phyloP scores from a whole-genome alignment of 176 grass and related monocot species.

The Aegilops umbellulata region DNA sequence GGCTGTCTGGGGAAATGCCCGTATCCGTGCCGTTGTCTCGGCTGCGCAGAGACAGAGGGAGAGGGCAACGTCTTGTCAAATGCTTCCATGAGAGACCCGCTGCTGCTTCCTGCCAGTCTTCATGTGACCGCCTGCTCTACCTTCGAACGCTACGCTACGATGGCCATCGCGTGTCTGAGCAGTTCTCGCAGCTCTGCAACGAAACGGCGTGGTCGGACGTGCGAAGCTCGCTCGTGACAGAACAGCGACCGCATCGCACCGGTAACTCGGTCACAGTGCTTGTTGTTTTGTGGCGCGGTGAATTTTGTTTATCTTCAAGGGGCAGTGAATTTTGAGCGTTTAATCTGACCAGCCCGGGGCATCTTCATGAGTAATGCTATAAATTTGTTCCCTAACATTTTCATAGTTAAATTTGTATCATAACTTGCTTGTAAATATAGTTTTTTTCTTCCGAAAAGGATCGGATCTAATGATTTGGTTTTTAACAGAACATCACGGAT shows the following conservation, averaged over 20 bases:
- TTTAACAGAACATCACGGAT: too few species aligned
- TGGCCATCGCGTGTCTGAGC: not conserved
- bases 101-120: not conserved
- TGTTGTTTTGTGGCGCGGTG: not conserved
- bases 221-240: slow-evolving; percentile 14
- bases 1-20: not conserved
- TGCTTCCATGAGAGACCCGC: not conserved
- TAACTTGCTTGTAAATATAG: too few species aligned
- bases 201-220: not conserved
- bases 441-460: too few species aligned
- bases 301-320: not conserved
- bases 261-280: not conserved
- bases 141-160: not conserved
- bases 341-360: too few species aligned
- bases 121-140: not conserved
- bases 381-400: too few species aligned
- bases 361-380: not conserved
- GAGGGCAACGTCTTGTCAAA: not conserved
- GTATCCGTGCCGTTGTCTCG: not conserved
- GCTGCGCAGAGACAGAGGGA: not conserved
- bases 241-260: not conserved
- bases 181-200: not conserved
- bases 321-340: not conserved
- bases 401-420: too few species aligned
- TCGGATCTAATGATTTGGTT: too few species aligned